Evolutionary conservation across 1,139 yeast species (phyloP), one percentile per base, ranked within the genome.

Genomic region (Debaryomyces sp.): DNA sequence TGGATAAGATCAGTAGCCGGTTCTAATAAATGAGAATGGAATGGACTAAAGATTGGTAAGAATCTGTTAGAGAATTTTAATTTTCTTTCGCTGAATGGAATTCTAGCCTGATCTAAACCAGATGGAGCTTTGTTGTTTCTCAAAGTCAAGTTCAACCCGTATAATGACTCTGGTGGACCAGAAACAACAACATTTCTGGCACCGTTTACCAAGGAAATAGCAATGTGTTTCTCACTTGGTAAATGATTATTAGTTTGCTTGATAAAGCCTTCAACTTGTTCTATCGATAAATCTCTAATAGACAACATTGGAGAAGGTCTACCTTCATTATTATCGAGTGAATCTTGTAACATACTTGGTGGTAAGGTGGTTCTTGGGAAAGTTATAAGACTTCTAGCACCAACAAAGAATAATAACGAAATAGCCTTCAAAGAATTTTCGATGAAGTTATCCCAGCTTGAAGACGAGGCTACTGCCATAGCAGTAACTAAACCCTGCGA

Each of bases 81-180:
- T 73, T 94, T 94, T 76, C 99, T 85, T 79, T 94, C 91, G 57
- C 94, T 85, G 75, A 77, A 81, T 50, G 99, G 99, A 52, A 91
- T 81, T 75, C 99, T 85, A 50, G 96, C 87, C 78, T 94, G 99
- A 64, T 92, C 96, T 62, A 90, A 81, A 46, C 98, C 98, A 47
- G 94, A 78, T 50, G 96, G 89, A 45, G 98, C 98, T 77, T 94
- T 94, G 55, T 91, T 89, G 73, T 90, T 89, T 79, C 99, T 87
- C 67, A 94, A 80, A 52, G 94, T 82, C 65, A 94, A 80, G 73
- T 92, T 92, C 63, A 94, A 82, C 78, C 99, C 99, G 63, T 94
- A 94, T 58, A 94, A 79, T n/a, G 98, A 91, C 78, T 91, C 97
- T 49, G 99, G 98, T 46, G 99, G 99, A 68, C 99, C 99, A 33